These are phyloP conservation scores for Benincasa hispida DNA, from an alignment of 306 rosid species.

Conservation along the genomic window DNA sequence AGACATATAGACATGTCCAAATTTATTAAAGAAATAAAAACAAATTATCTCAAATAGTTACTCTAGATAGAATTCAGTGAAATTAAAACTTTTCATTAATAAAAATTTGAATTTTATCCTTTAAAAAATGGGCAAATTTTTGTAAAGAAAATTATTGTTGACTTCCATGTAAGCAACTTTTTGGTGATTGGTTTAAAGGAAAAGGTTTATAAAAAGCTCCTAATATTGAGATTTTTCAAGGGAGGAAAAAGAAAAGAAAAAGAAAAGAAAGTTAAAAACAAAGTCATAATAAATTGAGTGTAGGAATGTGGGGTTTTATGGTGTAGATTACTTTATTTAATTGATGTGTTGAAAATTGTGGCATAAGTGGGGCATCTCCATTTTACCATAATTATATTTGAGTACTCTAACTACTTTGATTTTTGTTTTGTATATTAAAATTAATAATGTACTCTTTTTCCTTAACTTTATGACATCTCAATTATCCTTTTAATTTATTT, in stretches of 20 bases:
- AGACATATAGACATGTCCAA: too few relatives aligned
- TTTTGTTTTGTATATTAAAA: neutral
- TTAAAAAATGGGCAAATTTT: neutral
- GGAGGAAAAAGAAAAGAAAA: neutral
- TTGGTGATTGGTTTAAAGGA: neutral
- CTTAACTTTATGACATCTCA: constrained; percentile 7
- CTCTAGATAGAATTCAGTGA: neutral
- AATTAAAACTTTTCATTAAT: neutral
- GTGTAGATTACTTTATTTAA: neutral
- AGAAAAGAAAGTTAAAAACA: neutral
- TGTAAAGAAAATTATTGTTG: neutral
- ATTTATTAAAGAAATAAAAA: too few relatives aligned
- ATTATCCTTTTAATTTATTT: constrained; percentile 12
- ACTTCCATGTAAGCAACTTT: neutral
- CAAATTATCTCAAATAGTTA: too few relatives aligned
- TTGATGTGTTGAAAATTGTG: constrained; percentile 9
- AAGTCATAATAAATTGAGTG: neutral
- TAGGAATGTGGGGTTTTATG: neutral
- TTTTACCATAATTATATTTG: constrained; percentile 12
- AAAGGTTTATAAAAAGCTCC: neutral
- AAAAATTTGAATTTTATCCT: neutral
- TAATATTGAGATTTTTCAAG: neutral
- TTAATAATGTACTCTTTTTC: neutral
- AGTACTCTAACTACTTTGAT: neutral
- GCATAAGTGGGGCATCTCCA: constrained; percentile 12